Base-by-base conservation (phyloP, 2,329 filamentous ascomycete genomes). In the Fusarium udum region DNA sequence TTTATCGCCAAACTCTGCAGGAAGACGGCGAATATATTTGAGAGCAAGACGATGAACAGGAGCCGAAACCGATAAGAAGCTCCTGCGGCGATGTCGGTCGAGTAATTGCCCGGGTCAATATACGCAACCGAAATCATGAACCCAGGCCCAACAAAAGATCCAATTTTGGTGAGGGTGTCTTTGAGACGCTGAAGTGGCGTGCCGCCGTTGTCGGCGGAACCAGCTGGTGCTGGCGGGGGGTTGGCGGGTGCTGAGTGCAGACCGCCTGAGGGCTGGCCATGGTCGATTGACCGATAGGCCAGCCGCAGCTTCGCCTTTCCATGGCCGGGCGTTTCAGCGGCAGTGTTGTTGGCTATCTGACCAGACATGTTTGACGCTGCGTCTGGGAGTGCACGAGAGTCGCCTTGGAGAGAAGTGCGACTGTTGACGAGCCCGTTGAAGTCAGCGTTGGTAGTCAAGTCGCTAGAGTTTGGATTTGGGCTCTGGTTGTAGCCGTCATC, bases 401-500 rank as follows among this genome's bases (percentile, higher is more conserved):
- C 26, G 26, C 26, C 45, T 31, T 48, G 45, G 6, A 48, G 45
- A 31, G 13, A 15, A 15, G 18, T 11, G 8, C 45, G 45, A 16
- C 13, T 48, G 26, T 48, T 48, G 45, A 48, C 45, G 20, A 48
- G 26, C 20, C 45, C 45, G 45, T 48, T 48, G 26, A 48, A 48
- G 26, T 48, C 45, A 48, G 45, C 45, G 45, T 48, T 48, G 45
- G 45, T 48, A 4, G 45, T 48, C 45, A 48, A 31, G 45, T 48
- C 45, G 26, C 45, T 48, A 15, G 45, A 48, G 20, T 48, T 48
- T 48, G 45, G 45, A 6, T 48, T 48, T 0, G 45, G 45, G 45
- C 45, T 48, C 45, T 48, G 45, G 20, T 48, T 48, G 26, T 48
- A 48, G 45, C 45, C 45, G 45, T 48, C 45, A 48, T 48, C 45